Conservation (phyloP, 2,329 filamentous ascomycete genomes). For the Beauveria pseudobassiana region DNA sequence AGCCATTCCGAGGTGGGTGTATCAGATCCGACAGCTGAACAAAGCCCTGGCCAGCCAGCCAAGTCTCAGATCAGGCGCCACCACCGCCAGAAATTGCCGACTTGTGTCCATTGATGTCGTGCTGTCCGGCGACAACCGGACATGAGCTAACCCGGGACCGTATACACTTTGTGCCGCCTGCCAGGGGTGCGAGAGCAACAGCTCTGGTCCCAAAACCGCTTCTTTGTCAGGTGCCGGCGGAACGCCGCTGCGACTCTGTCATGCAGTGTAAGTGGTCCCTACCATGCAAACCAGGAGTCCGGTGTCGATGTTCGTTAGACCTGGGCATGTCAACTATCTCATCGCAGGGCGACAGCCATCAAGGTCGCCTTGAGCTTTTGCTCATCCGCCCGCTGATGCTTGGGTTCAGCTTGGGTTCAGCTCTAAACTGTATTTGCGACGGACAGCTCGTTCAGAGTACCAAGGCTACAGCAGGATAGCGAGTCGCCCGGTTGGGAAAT, state of each 20-base stretch:
- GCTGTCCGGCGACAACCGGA: not conserved
- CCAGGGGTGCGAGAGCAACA: not conserved
- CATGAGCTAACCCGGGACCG: constrained; percentile 1
- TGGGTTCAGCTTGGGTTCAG: too few species aligned
- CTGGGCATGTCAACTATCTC: not conserved
- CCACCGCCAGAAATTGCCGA: constrained; percentile 1
- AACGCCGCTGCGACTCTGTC: not conserved
- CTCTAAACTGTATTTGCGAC: too few species aligned
- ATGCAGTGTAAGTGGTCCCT: not conserved
- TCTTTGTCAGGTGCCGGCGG: not conserved
- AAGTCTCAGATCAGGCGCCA: not conserved
- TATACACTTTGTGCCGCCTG: not conserved
- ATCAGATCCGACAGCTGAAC: not conserved
- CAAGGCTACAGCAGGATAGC: too few species aligned
- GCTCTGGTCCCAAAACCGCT: not conserved
- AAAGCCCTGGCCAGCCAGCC: not conserved
- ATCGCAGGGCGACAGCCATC: not conserved
- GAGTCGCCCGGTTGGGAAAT: too few species aligned
- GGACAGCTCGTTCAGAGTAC: too few species aligned
- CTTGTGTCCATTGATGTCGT: not conserved
- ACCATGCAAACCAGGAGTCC: not conserved
- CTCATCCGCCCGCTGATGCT: too few species aligned
- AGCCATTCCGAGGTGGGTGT: not conserved
- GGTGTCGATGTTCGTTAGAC: not conserved
- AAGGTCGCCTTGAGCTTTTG: not conserved